Conservation (phyloP, 441 rosid species). For the Populus trichocarpa region DNA sequence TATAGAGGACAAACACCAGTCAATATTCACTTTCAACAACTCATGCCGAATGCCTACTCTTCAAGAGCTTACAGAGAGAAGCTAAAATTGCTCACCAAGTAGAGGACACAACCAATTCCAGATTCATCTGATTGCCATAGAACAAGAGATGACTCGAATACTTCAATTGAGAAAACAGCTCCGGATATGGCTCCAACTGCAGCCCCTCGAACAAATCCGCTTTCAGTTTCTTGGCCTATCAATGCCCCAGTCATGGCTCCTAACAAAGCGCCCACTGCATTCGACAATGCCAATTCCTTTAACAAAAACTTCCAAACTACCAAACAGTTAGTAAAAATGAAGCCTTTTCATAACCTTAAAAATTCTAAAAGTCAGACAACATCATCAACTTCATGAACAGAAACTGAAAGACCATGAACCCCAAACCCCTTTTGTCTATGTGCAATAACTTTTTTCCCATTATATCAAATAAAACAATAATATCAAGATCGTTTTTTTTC, state of each 20-base stretch:
- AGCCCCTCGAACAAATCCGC: constrained; percentile 95
- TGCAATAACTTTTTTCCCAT: background rate
- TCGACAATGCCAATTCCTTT: constrained; percentile 9
- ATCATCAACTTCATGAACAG: background rate
- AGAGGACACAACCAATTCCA: constrained; percentile 74
- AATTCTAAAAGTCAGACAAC: background rate
- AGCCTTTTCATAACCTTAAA: background rate
- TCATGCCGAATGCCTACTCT: background rate
- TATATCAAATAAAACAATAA: constrained; percentile 8
- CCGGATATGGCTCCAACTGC: constrained; percentile 97
- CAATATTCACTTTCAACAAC: background rate
- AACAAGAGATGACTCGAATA: constrained; percentile 85
- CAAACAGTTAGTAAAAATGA: background rate
- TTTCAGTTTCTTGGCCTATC: constrained; percentile 98
- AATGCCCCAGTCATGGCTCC: constrained; percentile 98
- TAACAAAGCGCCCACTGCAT: constrained; percentile 85
- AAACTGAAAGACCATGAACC: background rate
- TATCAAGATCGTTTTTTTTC: background rate
- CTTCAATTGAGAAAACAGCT: constrained; percentile 96
- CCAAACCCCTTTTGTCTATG: background rate
- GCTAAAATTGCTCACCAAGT: constrained; percentile 60
- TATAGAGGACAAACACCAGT: background rate
- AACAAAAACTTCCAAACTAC: constrained; percentile 2
- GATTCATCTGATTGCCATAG: constrained; percentile 95
- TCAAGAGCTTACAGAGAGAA: background rate